Evolutionary conservation across 2,329 filamentous ascomycete genomes (phyloP), one percentile per base, ranked within the genome.

Genomic region (Plenodomus biglobosus): DNA sequence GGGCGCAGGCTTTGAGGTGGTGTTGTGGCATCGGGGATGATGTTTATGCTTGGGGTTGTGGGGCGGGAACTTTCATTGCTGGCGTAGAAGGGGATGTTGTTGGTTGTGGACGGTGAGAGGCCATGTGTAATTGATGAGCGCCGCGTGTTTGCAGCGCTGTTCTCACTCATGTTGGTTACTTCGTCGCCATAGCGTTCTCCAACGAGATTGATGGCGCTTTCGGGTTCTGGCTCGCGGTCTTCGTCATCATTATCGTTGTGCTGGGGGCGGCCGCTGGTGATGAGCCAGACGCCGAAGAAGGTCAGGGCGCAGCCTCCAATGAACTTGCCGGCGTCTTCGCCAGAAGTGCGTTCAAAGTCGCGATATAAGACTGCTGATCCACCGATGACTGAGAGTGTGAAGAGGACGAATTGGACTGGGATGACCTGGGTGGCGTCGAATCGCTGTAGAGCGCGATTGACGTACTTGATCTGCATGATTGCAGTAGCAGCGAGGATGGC

Each of bases 361-460:
- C 92, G 86, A 69, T 97, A 99, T 5, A 99, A 76, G 8, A 99
- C 81, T 1, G 92, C 92, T 63, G 92, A 96, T 47, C 94, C 94
- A 42, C 96, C 80, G 60, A 99, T 97, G 54, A 97, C 94, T 5
- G 89, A 95, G 7, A 99, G 79, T 0, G 94, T 99, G 71, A 99
- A 99, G 55, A 95, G 83, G 41, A 99, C 94, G 62, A 99, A 99
- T 66, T 99, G 94, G 13, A 94, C 94, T 0, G 94, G 94, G 55
- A 99, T 99, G 59, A 99, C 94, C 70, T 96, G 91, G 0, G 94
- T 99, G 6, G 94, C 96, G 71, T 96, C 90, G 75, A 97, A 99
- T 39, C 89, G 85, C 69, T 96, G 92, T 43, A 99, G 78, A 1
- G 87, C 86, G 42, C 84, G 88, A 75, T 97, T 99, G 69, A 99